Percentiles rank a stretch among this genome's conserved stretches.
Evolutionary conservation across 306 rosid species (phyloP).

Genomic region (Gleditsia sinensis): DNA sequence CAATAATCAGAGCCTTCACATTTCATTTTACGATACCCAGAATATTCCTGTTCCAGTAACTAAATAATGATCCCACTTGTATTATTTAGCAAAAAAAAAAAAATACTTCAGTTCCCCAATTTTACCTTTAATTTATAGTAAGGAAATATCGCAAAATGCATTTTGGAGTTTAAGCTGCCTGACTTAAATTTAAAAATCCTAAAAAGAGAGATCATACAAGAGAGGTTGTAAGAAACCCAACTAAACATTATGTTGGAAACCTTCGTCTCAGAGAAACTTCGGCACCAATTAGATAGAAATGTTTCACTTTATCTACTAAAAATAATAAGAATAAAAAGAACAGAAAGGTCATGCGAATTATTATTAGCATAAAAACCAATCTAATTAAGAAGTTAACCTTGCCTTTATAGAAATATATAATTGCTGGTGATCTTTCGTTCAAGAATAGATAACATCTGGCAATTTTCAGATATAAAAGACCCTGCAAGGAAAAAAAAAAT

Average conservation of each 20-base stretch:
- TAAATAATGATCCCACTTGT: neutral
- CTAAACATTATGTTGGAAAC: neutral
- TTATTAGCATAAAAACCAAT: conserved; percentile 9
- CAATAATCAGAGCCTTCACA: neutral
- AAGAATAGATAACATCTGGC: conserved; percentile 67
- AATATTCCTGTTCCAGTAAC: neutral
- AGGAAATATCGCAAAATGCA: neutral
- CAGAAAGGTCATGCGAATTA: neutral
- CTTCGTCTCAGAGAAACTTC: conserved; percentile 11
- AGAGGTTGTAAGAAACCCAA: neutral
- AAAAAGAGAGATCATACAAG: neutral
- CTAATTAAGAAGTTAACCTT: conserved; percentile 26
- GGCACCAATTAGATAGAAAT: neutral
- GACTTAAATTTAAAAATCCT: neutral
- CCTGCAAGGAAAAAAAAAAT: conserved; percentile 56
- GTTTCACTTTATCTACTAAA: neutral
- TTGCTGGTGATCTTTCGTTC: conserved; percentile 64
- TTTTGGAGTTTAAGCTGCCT: neutral
- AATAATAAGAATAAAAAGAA: neutral
- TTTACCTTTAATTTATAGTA: neutral
- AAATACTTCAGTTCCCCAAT: neutral
- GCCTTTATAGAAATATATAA: conserved; percentile 70
- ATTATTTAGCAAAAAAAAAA: neutral
- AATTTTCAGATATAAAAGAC: conserved; percentile 58
- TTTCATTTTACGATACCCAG: neutral